Evolutionary conservation across 148 eudicot species (phyloP), one percentile per base, ranked within the genome.

Genomic region (Spergularia marina): DNA sequence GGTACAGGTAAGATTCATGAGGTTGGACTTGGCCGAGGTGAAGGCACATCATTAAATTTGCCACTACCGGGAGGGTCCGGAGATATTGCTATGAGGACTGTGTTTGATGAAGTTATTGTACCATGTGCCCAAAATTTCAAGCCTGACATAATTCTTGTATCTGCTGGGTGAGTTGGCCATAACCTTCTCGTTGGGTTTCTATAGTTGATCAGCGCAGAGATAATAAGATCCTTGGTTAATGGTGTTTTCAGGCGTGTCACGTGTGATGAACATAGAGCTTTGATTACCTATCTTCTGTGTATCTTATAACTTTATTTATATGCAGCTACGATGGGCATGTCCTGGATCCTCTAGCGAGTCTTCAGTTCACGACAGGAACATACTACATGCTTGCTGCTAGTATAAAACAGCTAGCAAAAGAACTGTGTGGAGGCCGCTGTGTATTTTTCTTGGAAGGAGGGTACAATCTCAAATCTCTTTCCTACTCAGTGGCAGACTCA

Each of bases 401-500:
- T 78, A 91, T 94, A 25, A 87, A 88, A 76, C 90, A 88, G 72
- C 86, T 94, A 0, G 97, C 98, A 25, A 90, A 83, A 82, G 93
- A 91, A 54, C 73, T 91, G 23, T 94, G 98, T 73, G 85, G 90
- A 51, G 98, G 98, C 3, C 97, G 98, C 7, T 94, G 98, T n/a
- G 85, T 94, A 49, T 94, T 94, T 79, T 94, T 94, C 87, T 72
- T 94, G 78, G 98, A 94, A 90, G 98, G 98, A 34, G 98, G 98
- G 57, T 94, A 94, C 83, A 91, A 94, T 74, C 95, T 94, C 56
- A 55, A 81, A 36, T 87, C 97, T 21, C 91, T 94, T 10, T 94
- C 98, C 0, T 65, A 86, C 71, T 94, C 98, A 8, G 91, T 94
- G 59, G 95, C 89, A 8, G 97, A 94, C 72, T 84, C 98, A 21